Conservation (phyloP, 1,139 yeast genomes). For the Candida pseudoviswanathii region DNA sequence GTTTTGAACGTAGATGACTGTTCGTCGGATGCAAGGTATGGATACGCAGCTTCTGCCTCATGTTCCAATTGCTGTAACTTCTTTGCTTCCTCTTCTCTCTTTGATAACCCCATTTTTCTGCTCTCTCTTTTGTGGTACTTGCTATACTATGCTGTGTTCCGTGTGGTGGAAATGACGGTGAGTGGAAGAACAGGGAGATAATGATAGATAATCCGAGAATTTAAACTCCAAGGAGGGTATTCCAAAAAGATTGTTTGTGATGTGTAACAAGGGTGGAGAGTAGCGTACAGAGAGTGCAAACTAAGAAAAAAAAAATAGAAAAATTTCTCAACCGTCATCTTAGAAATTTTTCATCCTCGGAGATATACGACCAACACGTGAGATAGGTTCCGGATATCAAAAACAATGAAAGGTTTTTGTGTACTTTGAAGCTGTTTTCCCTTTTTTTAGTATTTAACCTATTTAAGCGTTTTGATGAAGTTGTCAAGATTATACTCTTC, state of each 20-base stretch:
- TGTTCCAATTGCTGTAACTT: constrained; percentile 37
- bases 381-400: no score
- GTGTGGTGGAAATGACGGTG: no score
- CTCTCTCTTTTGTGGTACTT: not conserved
- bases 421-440: no score
- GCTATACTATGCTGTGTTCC: no score
- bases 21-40: constrained; percentile 73
- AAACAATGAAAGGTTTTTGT: no score
- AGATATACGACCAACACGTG: not conserved
- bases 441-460: constrained; percentile 3
- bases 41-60: constrained; percentile 61
- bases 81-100: constrained; percentile 11
- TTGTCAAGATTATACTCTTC: constrained; percentile 94
- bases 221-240: not conserved
- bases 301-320: not conserved
- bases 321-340: constrained; percentile 2
- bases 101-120: constrained; percentile 9
- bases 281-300: not conserved
- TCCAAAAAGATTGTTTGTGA: constrained; percentile 1
- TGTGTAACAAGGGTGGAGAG: not conserved
- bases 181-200: no score
- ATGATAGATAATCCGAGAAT: no score
- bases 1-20: constrained; percentile 50
- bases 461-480: constrained; percentile 76
- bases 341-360: not conserved